Percentiles rank a stretch among this genome's conserved stretches.
These are phyloP conservation scores for Mercurialis annua DNA, from an alignment of 345 rosid species.

Conservation along the genomic window DNA sequence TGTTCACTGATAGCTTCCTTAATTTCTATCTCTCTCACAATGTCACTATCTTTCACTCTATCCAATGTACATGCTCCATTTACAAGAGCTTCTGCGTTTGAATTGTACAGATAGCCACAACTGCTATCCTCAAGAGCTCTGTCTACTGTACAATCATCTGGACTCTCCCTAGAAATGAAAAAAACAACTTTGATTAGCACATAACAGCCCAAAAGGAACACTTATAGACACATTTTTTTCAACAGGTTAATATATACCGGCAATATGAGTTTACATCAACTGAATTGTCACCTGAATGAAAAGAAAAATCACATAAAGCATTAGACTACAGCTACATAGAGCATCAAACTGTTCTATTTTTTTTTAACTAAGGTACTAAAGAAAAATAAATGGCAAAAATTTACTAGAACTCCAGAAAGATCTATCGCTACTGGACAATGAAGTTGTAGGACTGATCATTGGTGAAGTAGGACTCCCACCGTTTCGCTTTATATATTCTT, in stretches of 20 bases:
- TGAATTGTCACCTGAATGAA: constrained; percentile 60
- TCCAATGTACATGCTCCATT: constrained; percentile 33
- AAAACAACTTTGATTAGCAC: constrained; percentile 6
- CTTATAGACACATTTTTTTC: constrained; percentile 4
- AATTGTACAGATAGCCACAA: constrained; percentile 24
- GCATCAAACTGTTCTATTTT: no score
- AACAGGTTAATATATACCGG: constrained; percentile 36
- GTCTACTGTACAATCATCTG: constrained; percentile 42
- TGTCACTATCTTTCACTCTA: constrained; percentile 30
- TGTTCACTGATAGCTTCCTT: constrained; percentile 26
- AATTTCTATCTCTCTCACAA: constrained; percentile 41
- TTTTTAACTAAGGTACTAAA: background rate
- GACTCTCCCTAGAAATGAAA: constrained; percentile 42
- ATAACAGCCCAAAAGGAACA: constrained; percentile 2
- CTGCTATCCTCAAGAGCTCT: constrained; percentile 34
- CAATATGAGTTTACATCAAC: constrained; percentile 56
- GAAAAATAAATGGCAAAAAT: constrained; percentile 7
- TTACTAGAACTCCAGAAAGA: constrained; percentile 67
- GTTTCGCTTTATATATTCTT: constrained; percentile 26
- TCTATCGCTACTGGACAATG: constrained; percentile 58
- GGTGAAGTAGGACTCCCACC: constrained; percentile 32
- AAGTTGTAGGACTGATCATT: constrained; percentile 56
- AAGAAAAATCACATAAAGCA: constrained; percentile 13
- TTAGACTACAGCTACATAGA: constrained; percentile 17
- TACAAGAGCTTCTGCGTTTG: constrained; percentile 27